Conservation (phyloP, 2,329 filamentous ascomycete species). For the Ceratocystis lukuohia region DNA sequence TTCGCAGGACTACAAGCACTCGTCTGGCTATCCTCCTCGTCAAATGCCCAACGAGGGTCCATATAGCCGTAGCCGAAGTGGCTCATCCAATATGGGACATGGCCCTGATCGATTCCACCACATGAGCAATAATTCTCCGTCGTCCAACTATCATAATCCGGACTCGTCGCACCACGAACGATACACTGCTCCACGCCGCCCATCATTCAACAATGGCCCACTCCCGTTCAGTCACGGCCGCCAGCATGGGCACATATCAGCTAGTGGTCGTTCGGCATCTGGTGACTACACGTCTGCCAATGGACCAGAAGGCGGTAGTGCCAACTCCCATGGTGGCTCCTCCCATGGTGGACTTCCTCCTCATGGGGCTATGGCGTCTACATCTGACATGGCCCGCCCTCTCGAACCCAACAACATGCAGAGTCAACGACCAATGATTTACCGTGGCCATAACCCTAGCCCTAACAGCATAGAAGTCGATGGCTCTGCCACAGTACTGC, state of each 20-base stretch:
- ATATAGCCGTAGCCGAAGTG: slow-evolving; percentile 14
- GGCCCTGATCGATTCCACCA: slow-evolving; percentile 12
- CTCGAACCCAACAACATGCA: not conserved
- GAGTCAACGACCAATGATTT: not conserved
- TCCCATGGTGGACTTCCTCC: not conserved
- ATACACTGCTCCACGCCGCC: slow-evolving; percentile 11
- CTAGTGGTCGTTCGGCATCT: not conserved
- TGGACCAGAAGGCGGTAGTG: not conserved
- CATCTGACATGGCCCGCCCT: not conserved
- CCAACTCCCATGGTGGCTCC: too few relatives aligned
- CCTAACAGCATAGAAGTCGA: not conserved
- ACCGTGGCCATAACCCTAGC: not conserved
- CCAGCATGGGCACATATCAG: not conserved
- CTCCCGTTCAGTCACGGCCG: slow-evolving; percentile 9
- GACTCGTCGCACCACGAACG: slow-evolving; percentile 8
- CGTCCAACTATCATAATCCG: not conserved
- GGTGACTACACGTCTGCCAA: not conserved
- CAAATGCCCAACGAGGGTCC: slow-evolving; percentile 11
- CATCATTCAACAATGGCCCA: slow-evolving; percentile 17
- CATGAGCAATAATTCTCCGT: slow-evolving; percentile 4
- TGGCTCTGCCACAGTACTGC: not conserved
- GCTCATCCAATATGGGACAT: slow-evolving; percentile 15
- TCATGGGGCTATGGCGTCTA: not conserved
- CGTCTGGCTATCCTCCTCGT: slow-evolving; percentile 16
- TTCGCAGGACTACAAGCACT: slow-evolving; percentile 15